These are phyloP conservation scores for Pseudozyma hubeiensis DNA, from an alignment of 1,284 basidiomycete species.

Conservation along the genomic window DNA sequence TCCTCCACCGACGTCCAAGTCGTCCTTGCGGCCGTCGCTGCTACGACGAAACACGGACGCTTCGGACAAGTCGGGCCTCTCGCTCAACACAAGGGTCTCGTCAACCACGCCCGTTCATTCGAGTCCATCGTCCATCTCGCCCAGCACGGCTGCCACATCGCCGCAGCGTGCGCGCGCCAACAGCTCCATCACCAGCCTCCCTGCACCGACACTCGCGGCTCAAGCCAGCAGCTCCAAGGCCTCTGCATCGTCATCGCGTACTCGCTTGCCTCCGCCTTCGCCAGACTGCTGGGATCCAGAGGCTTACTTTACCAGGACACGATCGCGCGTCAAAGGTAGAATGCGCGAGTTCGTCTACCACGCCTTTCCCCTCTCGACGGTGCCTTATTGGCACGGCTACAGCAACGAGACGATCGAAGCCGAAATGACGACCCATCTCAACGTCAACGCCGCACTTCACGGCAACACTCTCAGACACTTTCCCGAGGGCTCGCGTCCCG, in stretches of 20 bases:
- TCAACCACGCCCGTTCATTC: conserved; percentile 1
- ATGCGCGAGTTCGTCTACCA: conserved; percentile 44
- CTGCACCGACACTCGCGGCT: conserved; percentile 13
- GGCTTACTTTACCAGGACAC: conserved; percentile 35
- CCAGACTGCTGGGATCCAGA: conserved; percentile 49
- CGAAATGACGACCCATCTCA: conserved; percentile 41
- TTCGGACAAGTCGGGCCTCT: conserved; percentile 4
- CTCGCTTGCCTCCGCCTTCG: conserved; percentile 27
- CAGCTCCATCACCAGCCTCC: conserved; percentile 17
- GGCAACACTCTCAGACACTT: conserved; percentile 33
- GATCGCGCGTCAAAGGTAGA: conserved; percentile 39
- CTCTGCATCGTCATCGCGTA: background rate
- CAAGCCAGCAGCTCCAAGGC: conserved; percentile 6
- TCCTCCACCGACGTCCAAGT: background rate
- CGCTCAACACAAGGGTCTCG: conserved; percentile 3
- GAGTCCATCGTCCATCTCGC: conserved; percentile 19
- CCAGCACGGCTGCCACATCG: conserved; percentile 1
- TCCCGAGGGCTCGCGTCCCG: conserved; percentile 34
- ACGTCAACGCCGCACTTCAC: conserved; percentile 17
- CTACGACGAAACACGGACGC: conserved; percentile 26
- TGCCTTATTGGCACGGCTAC: conserved; percentile 56
- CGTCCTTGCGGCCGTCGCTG: conserved; percentile 1
- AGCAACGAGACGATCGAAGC: conserved; percentile 33
- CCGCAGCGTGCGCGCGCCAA: conserved; percentile 19
- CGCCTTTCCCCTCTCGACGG: conserved; percentile 39